Base-by-base conservation (phyloP, 306 rosid genomes). In the Quercus suber region DNA sequence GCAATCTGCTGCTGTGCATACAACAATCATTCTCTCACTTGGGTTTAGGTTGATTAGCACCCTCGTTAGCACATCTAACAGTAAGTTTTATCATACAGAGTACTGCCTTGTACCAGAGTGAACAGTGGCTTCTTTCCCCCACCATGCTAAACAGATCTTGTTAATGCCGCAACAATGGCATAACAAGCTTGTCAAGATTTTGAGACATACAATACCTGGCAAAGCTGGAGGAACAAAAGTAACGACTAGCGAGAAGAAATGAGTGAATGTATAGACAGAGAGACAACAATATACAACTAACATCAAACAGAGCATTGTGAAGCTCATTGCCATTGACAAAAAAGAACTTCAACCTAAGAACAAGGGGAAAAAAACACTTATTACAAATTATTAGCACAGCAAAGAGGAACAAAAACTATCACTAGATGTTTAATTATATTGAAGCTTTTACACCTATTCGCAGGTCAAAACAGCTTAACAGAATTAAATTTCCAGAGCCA, bases 1-100 rank as follows among this genome's bases (percentile, higher is more conserved):
- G 96, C 94, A 82, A 93, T 93, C 81, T 95, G 97, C 88, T 95
- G 98, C 81, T 95, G 98, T 10, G 96, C 99, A 73, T 95, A 98
- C 89, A 91, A 82, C 63, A 95, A 82, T 63, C 86, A 78, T 87
- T 93, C 87, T 95, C 99, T 81, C 91, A 97, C 85, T 95, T 98
- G 5, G 98, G 98, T 85, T 95, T 95, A 15, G 97, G 94, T 85
- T 93, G 99, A 81, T 69, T 95, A 71, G 98, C 84, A 78, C 97
- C 97, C 88, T 95, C 97, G 81, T 93, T 95, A 33, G 99, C 99
- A 69, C 98, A 96, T 67, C 99, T 89, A 80, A 95, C 99, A 7
- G 98, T 95, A 41, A 1, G 99, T 95, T 87, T 93, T 95, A 75
- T 95, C 99, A 5, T 98, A 98, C 99, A 95, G 45, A 41, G 12